phyloP scores from a whole-genome alignment of 495 filamentous ascomycete genomes.

The Cryomyces antarcticus region DNA sequence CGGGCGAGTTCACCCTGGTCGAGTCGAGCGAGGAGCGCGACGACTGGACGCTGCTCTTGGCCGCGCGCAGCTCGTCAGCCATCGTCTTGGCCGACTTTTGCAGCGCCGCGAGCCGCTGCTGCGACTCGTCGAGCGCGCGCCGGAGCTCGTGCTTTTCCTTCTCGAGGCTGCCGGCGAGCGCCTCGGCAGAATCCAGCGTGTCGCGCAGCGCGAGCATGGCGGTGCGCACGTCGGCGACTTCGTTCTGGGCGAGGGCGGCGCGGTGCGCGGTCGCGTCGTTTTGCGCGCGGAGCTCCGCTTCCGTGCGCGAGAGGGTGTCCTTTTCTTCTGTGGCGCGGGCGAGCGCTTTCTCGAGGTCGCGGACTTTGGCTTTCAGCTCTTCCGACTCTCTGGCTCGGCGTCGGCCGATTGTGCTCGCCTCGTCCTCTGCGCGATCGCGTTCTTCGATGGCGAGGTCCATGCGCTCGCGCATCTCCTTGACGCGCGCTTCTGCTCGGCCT shows the following conservation, averaged over 20 bases:
- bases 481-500: conserved; percentile 52
- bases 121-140: conserved; percentile 55
- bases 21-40: conserved; percentile 35
- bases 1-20: conserved; percentile 24
- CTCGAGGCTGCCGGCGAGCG: conserved; percentile 59
- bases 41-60: conserved; percentile 29
- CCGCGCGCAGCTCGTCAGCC: conserved; percentile 24
- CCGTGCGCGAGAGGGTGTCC: conserved; percentile 45
- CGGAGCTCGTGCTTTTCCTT: conserved; percentile 60
- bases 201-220: conserved; percentile 65
- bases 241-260: conserved; percentile 44
- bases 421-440: conserved; percentile 79
- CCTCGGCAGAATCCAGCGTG: conserved; percentile 71
- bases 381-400: conserved; percentile 65
- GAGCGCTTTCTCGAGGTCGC: conserved; percentile 62
- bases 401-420: conserved; percentile 57
- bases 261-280: conserved; percentile 53
- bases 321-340: conserved; percentile 45
- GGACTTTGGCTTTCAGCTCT: conserved; percentile 55
- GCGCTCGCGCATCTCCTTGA: conserved; percentile 71
- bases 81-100: conserved; percentile 40
- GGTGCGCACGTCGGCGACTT: conserved; percentile 50
- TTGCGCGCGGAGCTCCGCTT: conserved; percentile 51
- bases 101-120: conserved; percentile 55
- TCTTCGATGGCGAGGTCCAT: conserved; percentile 83